A percentile compares a stretch with the other conserved stretches of the same genome.
Evolutionary conservation across 129 eudicot species (phyloP).

Genomic region (Chrysanthemum makinoi): DNA sequence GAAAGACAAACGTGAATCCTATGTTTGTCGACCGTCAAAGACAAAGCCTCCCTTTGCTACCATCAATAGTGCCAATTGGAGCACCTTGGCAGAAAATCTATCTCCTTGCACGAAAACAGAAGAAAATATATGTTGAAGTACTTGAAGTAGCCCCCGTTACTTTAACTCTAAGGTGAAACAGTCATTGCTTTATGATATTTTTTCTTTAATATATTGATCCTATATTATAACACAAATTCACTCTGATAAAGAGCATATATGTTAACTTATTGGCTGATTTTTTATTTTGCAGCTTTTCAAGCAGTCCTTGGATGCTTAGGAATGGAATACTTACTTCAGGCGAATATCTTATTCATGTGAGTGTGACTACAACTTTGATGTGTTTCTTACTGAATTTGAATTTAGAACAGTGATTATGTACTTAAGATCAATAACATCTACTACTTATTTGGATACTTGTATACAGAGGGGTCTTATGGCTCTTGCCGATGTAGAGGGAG

Average conservation of each 20-base stretch:
- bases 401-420: neutral
- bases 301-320: constrained; percentile 97
- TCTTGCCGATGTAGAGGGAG: constrained; percentile 97
- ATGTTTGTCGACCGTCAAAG: constrained; percentile 28
- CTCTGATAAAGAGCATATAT: neutral
- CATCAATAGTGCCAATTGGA: constrained; percentile 74
- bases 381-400: constrained; percentile 3
- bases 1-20: constrained; percentile 29
- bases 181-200: neutral
- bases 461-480: constrained; percentile 95
- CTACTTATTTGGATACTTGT: constrained; percentile 14
- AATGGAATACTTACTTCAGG: constrained; percentile 84
- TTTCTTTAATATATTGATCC: neutral
- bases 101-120: constrained; percentile 73
- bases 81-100: constrained; percentile 97
- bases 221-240: neutral
- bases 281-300: constrained; percentile 79
- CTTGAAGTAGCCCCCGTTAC: constrained; percentile 83
- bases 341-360: constrained; percentile 91
- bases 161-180: constrained; percentile 72
- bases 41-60: constrained; percentile 36
- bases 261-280: neutral
- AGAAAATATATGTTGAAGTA: constrained; percentile 79
- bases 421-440: neutral
- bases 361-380: constrained; percentile 16